Percentiles rank a stretch among this genome's conserved stretches.
Evolutionary conservation across 148 eudicot species (phyloP).

Genomic region (Rhododendron henanense): DNA sequence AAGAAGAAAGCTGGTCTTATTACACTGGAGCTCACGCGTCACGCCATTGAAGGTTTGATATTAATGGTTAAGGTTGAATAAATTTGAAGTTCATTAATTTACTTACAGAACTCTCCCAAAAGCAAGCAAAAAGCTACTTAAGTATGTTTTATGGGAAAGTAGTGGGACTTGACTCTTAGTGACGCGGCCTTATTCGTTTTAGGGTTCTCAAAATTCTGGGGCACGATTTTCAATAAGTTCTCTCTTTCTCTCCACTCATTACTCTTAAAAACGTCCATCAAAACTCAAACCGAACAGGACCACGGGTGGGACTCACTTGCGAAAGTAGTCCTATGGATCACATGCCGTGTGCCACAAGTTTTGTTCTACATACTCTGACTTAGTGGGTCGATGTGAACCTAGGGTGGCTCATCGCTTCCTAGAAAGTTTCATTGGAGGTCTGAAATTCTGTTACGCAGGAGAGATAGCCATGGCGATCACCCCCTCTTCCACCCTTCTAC

Average conservation of each 20-base stretch:
- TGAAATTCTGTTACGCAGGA: neutral
- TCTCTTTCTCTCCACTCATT: too few species aligned
- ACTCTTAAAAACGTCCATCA: accelerated
- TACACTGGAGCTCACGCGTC: neutral
- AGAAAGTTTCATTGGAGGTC: neutral
- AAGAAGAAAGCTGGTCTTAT: neutral
- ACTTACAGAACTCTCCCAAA: neutral
- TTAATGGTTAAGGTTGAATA: neutral
- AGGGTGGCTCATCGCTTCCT: neutral
- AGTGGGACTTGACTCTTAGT: neutral
- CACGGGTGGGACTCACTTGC: neutral
- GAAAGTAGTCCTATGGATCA: neutral
- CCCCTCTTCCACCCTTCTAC: neutral
- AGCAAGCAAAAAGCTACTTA: neutral
- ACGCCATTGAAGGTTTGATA: neutral
- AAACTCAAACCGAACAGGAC: too few species aligned
- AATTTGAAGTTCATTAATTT: neutral
- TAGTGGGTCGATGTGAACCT: neutral
- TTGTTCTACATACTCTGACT: neutral
- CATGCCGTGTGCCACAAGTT: neutral
- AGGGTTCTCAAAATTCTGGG: too few species aligned
- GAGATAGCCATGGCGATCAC: neutral
- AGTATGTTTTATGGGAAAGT: neutral
- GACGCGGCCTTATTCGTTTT: too few species aligned
- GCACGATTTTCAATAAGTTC: too few species aligned